Evolutionary conservation across 805 yeast species (phyloP).

Genomic region (Lachancea quebecensis): DNA sequence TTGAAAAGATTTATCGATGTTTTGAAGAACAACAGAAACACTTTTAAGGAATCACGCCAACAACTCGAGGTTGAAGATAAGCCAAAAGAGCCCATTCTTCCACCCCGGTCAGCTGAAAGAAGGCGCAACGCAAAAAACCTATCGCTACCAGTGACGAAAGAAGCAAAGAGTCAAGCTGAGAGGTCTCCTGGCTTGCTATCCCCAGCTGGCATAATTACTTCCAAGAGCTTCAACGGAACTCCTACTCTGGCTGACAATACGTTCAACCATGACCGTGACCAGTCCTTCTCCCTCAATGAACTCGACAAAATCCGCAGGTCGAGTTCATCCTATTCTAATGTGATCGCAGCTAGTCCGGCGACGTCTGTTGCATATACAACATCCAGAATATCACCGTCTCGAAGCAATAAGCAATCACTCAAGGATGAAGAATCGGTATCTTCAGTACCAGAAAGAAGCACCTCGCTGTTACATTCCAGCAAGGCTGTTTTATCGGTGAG

Average conservation of each 20-base stretch:
- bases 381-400: conserved; percentile 29
- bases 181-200: conserved; percentile 1
- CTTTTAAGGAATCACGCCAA: conserved; percentile 8
- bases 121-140: conserved; percentile 17
- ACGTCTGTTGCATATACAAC: conserved; percentile 32
- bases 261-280: not conserved
- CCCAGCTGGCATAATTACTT: conserved; percentile 1
- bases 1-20: conserved; percentile 14
- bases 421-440: conserved; percentile 7
- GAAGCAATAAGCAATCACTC: conserved; percentile 6
- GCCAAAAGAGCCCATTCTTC: conserved; percentile 19
- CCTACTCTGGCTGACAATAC: not conserved
- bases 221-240: not conserved
- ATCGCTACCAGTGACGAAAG: conserved; percentile 5
- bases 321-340: conserved; percentile 6
- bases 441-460: not conserved
- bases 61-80: conserved; percentile 7
- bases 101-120: conserved; percentile 38
- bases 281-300: conserved; percentile 2
- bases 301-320: conserved; percentile 5
- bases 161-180: not conserved
- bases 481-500: conserved; percentile 16
- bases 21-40: conserved; percentile 10
- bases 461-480: not conserved
- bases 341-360: conserved; percentile 25